Conservation (phyloP, 495 filamentous ascomycete genomes). For the Lasiosphaeriaceae sp. region DNA sequence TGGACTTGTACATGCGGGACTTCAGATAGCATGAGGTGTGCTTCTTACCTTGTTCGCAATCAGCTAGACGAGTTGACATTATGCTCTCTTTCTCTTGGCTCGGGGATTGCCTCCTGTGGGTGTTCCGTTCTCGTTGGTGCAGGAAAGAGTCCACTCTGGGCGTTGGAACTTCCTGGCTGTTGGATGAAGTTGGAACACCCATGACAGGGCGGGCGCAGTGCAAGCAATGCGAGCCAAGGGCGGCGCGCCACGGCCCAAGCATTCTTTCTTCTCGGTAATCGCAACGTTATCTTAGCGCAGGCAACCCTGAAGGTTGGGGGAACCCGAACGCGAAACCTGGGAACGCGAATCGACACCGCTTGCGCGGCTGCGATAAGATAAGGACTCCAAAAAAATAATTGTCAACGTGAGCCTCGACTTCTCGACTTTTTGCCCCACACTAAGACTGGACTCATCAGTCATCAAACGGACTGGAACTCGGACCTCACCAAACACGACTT, state of each 20-base stretch:
- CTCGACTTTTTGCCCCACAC: neutral
- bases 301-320: too few relatives aligned
- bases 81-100: neutral
- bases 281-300: neutral
- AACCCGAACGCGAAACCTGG: too few relatives aligned
- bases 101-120: neutral
- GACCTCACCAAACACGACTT: neutral
- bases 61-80: neutral
- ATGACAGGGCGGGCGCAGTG: too few relatives aligned
- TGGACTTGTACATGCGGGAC: neutral
- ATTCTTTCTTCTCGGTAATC: neutral
- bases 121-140: neutral
- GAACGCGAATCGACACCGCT: too few relatives aligned
- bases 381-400: slow-evolving; percentile 20
- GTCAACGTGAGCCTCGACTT: too few relatives aligned
- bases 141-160: neutral
- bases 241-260: neutral
- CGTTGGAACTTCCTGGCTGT: neutral
- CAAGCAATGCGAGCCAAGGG: too few relatives aligned
- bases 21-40: too few relatives aligned
- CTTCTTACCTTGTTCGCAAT: neutral
- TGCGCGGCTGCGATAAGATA: slow-evolving; percentile 19
- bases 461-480: neutral
- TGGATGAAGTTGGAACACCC: neutral
- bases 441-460: neutral